These are phyloP conservation scores for Asterochloris sp. DNA, from an alignment of 139 green algal genomes.

Conservation along the genomic window DNA sequence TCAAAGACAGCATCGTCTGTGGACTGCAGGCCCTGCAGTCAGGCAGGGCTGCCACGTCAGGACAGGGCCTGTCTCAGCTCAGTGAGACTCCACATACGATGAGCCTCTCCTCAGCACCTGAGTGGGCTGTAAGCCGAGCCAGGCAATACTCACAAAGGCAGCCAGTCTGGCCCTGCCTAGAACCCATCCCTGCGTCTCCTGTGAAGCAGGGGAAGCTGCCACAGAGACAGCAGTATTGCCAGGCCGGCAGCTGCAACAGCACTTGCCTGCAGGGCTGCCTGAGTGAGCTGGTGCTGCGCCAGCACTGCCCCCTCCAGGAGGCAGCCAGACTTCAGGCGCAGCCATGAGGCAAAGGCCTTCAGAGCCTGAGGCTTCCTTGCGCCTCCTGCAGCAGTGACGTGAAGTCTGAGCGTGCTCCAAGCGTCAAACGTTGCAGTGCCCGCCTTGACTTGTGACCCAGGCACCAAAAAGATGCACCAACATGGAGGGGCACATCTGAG, in stretches of 20 bases:
- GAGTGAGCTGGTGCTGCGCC: slow-evolving; percentile 43
- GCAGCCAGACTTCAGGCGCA: slow-evolving; percentile 53
- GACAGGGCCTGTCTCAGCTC: slow-evolving; percentile 25
- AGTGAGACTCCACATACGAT: slow-evolving; percentile 17
- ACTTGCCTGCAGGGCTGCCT: slow-evolving; percentile 41
- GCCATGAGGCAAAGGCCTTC: slow-evolving; percentile 76
- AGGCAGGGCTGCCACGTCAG: slow-evolving; percentile 19
- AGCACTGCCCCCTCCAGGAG: slow-evolving; percentile 11
- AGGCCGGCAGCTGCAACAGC: too few species aligned
- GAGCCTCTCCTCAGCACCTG: too few species aligned
- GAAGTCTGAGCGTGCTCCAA: neutral
- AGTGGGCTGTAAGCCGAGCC: too few species aligned
- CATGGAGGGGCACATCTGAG: too few species aligned
- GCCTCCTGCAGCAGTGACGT: neutral
- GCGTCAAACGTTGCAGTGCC: neutral
- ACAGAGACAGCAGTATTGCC: too few species aligned
- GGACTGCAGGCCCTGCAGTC: neutral
- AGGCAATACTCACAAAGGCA: too few species aligned
- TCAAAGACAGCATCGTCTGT: slow-evolving; percentile 61
- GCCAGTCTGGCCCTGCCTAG: too few species aligned
- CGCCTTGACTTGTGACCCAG: too few species aligned
- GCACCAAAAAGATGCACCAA: too few species aligned
- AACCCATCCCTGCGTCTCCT: too few species aligned
- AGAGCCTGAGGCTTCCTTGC: slow-evolving; percentile 38
- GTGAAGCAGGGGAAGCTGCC: too few species aligned